Base-by-base conservation (phyloP, 257 asterid species). In the Solanum tacnaense region DNA sequence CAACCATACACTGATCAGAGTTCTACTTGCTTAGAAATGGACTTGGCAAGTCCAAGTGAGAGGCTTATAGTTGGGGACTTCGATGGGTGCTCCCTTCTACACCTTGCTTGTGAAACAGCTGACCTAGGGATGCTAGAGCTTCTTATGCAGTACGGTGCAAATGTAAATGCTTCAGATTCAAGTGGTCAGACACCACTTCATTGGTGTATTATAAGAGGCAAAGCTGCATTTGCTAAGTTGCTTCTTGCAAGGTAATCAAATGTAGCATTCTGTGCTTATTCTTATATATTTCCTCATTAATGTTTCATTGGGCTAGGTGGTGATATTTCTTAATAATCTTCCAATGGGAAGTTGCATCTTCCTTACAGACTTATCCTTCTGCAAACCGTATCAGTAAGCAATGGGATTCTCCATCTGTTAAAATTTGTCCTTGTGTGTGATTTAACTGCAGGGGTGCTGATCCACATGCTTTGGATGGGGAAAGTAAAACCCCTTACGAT, bases 61-160 rank as follows among this genome's bases (percentile, higher is more conserved):
- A 89, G 89, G 79, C 86, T 84, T 67, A 62, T 67, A 23, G 60
- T 82, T 15, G 94, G 92, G 44, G 94, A 91, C 90, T 87, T 91
- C 32, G 92, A 92, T 31, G 98, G 98, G 34, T 93, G 95, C 89
- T 94, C 98, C 32, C 88, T 96, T 92, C 98, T 96, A 85, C 99
- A 97, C 91, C 94, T 96, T 62, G 99, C 97, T 88, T 96, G 99
- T 91, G 98, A 96, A 91, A 94, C 94, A 88, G 93, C 95, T 13
- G 99, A 96, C 90, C 91, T 94, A 41, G 99, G 99, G 89, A 98
- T 98, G 99, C 89, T 98, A 36, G 99, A 98, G 91, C 98, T 98
- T 87, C 98, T 98, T 83, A 90, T 98, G 92, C 99, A 98, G 84
- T 96, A 98, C 34, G 98, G 98, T 56, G 99, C 98, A 41, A 94